A percentile compares a stretch with the other conserved stretches of the same genome.
Evolutionary conservation across 768 basidiomycete species (phyloP).

Genomic region (Boletus sp.): DNA sequence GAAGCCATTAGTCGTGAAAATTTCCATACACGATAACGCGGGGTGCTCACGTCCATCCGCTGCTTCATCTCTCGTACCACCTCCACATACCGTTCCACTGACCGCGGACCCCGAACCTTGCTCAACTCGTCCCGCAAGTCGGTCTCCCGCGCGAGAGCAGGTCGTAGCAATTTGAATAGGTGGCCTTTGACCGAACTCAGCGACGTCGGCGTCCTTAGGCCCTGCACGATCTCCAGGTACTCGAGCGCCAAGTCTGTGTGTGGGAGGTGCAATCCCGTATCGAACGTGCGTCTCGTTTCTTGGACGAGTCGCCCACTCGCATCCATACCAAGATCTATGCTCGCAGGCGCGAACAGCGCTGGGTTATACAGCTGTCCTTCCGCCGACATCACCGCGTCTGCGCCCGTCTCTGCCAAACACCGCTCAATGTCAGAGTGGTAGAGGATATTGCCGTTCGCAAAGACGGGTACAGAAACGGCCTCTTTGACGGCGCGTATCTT

Average conservation of each 20-base stretch:
- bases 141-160: constrained; percentile 60
- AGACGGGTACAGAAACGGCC: constrained; percentile 88
- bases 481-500: constrained; percentile 91
- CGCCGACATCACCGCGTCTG: constrained; percentile 92
- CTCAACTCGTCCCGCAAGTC: constrained; percentile 79
- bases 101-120: constrained; percentile 34
- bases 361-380: constrained; percentile 95
- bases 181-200: constrained; percentile 86
- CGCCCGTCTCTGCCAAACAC: constrained; percentile 82
- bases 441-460: constrained; percentile 96
- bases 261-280: constrained; percentile 49
- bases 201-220: constrained; percentile 61
- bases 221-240: constrained; percentile 77
- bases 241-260: constrained; percentile 74
- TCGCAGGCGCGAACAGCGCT: constrained; percentile 58
- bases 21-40: neutral
- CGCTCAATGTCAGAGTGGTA: constrained; percentile 77
- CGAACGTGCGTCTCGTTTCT: constrained; percentile 22
- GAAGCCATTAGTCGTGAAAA: neutral
- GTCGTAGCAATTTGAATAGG: constrained; percentile 88
- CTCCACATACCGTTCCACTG: constrained; percentile 41
- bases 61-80: constrained; percentile 59
- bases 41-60: constrained; percentile 51
- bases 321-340: constrained; percentile 14
- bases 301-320: neutral